Conservation (phyloP, 805 yeast genomes). For the Candida maris region DNA sequence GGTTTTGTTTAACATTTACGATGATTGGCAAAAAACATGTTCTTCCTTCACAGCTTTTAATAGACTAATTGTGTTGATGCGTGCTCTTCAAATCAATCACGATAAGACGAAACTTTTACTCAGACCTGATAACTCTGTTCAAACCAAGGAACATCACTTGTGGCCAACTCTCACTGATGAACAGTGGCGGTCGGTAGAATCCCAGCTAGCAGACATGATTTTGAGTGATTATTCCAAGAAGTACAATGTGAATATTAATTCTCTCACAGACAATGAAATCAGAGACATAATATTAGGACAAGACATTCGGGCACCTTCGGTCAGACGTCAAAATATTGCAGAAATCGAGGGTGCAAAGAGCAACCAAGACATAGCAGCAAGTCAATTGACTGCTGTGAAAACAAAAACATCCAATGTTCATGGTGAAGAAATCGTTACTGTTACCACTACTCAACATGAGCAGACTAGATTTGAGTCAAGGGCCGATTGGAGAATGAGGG, state of each 20-base stretch:
- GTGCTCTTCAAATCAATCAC: conserved; percentile 75
- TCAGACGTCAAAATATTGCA: conserved; percentile 77
- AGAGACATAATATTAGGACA: conserved; percentile 94
- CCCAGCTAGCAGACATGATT: conserved; percentile 83
- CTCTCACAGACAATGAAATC: conserved; percentile 89
- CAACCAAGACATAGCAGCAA: conserved; percentile 34
- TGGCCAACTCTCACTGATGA: conserved; percentile 92
- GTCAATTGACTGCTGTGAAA: conserved; percentile 70
- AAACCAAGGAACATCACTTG: conserved; percentile 73
- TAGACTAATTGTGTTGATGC: conserved; percentile 72
- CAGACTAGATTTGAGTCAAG: conserved; percentile 78
- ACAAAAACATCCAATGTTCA: conserved; percentile 85
- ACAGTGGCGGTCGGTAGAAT: conserved; percentile 89
- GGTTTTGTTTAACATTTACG: conserved; percentile 87
- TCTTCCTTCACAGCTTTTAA: conserved; percentile 94
- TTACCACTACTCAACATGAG: conserved; percentile 86
- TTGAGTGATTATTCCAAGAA: conserved; percentile 80
- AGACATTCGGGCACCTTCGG: conserved; percentile 86
- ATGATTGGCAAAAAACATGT: conserved; percentile 84
- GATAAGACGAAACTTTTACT: conserved; percentile 74
- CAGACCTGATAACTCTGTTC: conserved; percentile 67
- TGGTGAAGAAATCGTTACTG: conserved; percentile 94
- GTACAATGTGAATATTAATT: conserved; percentile 78
- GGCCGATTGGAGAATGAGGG: conserved; percentile 88
- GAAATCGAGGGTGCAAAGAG: conserved; percentile 57